phyloP scores from a whole-genome alignment of 176 grass and related monocot genomes.

The Secale cereale region DNA sequence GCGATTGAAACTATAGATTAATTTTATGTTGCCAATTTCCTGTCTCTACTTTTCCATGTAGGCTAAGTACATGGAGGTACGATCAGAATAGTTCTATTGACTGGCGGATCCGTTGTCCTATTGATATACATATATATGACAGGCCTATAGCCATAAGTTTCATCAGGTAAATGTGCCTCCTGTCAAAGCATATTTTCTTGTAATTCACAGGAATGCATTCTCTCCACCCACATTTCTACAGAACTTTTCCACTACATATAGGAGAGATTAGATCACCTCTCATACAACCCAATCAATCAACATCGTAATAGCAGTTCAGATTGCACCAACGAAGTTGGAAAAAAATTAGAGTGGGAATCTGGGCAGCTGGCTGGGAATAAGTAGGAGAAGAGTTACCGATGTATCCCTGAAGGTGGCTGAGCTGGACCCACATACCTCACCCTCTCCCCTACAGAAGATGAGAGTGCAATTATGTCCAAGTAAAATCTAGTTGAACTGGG shows the following conservation, averaged over 20 bases:
- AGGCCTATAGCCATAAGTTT: conserved; percentile 1
- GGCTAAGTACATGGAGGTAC: not conserved
- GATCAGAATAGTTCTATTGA: not conserved
- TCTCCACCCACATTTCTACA: not conserved
- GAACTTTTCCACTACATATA: not conserved
- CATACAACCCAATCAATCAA: not conserved
- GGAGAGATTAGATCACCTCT: not conserved
- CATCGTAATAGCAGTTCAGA: not conserved
- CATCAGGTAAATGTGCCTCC: not conserved
- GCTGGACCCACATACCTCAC: conserved; percentile 72
- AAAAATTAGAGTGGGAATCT: conserved; percentile 7
- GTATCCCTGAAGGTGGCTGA: conserved; percentile 43
- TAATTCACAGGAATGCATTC: conserved; percentile 4
- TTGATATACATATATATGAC: not conserved
- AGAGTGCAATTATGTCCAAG: conserved; percentile 7
- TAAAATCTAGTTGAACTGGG: conserved; percentile 12
- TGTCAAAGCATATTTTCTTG: not conserved
- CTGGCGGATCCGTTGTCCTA: not conserved
- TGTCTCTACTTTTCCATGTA: not conserved
- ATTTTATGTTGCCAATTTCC: not conserved
- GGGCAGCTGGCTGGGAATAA: conserved; percentile 1
- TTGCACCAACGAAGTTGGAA: not conserved
- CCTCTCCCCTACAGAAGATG: conserved; percentile 68
- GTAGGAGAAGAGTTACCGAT: conserved; percentile 44
- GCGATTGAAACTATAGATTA: not conserved